Percentiles rank a stretch among this genome's conserved stretches.
Conservation (phyloP, 140 eudicot species). For the Stevia rebaudiana region DNA sequence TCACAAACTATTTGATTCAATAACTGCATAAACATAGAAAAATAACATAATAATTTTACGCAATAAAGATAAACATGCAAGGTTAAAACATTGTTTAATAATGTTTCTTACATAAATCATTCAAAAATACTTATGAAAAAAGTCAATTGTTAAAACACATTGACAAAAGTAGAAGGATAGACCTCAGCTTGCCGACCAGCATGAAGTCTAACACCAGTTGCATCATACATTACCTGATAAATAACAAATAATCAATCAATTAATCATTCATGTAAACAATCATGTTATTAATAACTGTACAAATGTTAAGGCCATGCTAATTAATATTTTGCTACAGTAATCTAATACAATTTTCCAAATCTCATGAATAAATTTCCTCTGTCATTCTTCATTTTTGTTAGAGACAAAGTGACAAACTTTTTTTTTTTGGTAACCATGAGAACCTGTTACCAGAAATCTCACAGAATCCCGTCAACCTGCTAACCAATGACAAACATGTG, state of each 20-base stretch:
- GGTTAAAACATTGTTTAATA: neutral
- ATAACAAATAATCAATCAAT: neutral
- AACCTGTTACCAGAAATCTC: too few relatives aligned
- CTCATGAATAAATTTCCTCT: neutral
- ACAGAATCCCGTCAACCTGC: too few relatives aligned
- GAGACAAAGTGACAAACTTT: neutral
- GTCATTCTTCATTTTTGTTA: neutral
- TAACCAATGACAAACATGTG: too few relatives aligned
- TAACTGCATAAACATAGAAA: constrained; percentile 40
- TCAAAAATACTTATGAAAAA: neutral
- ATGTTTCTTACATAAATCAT: neutral
- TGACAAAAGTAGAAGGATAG: constrained; percentile 15
- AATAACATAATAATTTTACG: constrained; percentile 1
- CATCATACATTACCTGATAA: constrained; percentile 83
- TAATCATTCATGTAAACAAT: neutral
- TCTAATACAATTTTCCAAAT: neutral
- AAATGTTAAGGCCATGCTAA: neutral
- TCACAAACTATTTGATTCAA: constrained; percentile 88
- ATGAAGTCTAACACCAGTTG: constrained; percentile 83
- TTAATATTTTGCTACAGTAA: neutral
- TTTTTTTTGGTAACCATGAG: too few relatives aligned
- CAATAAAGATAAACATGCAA: neutral
- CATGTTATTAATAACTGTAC: neutral
- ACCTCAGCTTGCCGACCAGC: constrained; percentile 94
- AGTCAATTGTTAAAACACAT: neutral